Base-by-base conservation (phyloP, 305 asterid genomes). In the Fraxinus platypoda region DNA sequence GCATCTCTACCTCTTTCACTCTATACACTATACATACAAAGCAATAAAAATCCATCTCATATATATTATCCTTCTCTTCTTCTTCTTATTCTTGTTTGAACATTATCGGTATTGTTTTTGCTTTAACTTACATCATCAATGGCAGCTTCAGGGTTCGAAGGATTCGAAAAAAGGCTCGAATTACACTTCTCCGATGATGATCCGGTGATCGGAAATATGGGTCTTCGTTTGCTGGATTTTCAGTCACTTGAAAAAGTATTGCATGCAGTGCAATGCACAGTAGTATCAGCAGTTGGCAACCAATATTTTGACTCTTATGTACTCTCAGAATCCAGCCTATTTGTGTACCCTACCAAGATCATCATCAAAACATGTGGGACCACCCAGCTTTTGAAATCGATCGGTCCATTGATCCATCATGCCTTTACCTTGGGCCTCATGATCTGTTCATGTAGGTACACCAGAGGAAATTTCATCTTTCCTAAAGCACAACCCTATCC, bases 91-190 rank as follows among this genome's bases (percentile, higher is more conserved):
- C 68, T 72, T 34, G 12, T 49, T 73, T 80, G 64, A 80, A 80
- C 8, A 26, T 35, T n/a, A 23, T 7, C 30, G 62, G 54, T 34
- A 57, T 13, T 31, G 15, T 35, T 35, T 71, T 23, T 66, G 75
- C 11, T 21, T 79, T 31, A 23, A 11, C 38, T 74, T 9, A 52
- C 72, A 23, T 25, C 26, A 17, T 49, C 74, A 17, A 94, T 95
- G 99, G 99, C 99, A 78, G 86, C 85, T 80, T 95, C 99, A 0
- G 99, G 99, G 30, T 95, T 95, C 79, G 99, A 94, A 83, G 99
- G 99, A 62, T 95, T 93, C 78, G 99, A 95, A 78, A 95, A 95
- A 86, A 88, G 99, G 79, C 87, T 95, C 0, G 99, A 95, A 89
- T 91, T 95, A 0, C 93, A 85, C 23, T 95, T 95, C 90, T 92